Conservation (phyloP, 768 basidiomycete genomes). For the Psilocybe azurescens region DNA sequence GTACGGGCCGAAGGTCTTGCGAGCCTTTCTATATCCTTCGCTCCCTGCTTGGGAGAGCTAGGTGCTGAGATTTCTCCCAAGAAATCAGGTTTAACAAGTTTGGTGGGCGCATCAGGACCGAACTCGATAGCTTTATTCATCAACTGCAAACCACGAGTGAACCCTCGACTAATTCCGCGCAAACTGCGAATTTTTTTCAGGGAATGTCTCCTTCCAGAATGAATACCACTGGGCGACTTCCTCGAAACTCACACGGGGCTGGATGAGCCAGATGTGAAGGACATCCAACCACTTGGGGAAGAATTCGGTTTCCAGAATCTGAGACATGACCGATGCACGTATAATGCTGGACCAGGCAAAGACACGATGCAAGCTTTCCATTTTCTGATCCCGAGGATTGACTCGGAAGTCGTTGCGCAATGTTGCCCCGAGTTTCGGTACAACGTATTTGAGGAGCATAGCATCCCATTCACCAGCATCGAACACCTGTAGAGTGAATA, state of each 20-base stretch:
- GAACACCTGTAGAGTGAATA: constrained; percentile 63
- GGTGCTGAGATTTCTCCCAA: constrained; percentile 47
- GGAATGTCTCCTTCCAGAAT: constrained; percentile 85
- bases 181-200: constrained; percentile 71
- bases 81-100: constrained; percentile 72
- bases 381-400: constrained; percentile 91
- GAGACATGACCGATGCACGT: constrained; percentile 76
- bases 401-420: constrained; percentile 87
- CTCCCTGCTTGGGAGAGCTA: constrained; percentile 30
- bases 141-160: constrained; percentile 86
- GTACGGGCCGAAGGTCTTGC: constrained; percentile 53
- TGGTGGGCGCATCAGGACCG: constrained; percentile 74
- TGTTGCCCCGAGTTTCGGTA: constrained; percentile 86
- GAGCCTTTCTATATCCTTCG: constrained; percentile 37
- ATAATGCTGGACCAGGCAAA: constrained; percentile 80
- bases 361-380: constrained; percentile 79
- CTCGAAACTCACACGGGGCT: constrained; percentile 85
- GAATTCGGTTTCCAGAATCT: constrained; percentile 89
- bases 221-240: constrained; percentile 95
- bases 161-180: constrained; percentile 74
- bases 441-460: constrained; percentile 86
- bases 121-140: constrained; percentile 95
- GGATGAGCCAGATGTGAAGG: constrained; percentile 91
- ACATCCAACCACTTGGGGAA: constrained; percentile 98
- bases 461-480: constrained; percentile 86